Base-by-base conservation (phyloP, 352 stramenopile genomes). In the Phytopythium helicoides region DNA sequence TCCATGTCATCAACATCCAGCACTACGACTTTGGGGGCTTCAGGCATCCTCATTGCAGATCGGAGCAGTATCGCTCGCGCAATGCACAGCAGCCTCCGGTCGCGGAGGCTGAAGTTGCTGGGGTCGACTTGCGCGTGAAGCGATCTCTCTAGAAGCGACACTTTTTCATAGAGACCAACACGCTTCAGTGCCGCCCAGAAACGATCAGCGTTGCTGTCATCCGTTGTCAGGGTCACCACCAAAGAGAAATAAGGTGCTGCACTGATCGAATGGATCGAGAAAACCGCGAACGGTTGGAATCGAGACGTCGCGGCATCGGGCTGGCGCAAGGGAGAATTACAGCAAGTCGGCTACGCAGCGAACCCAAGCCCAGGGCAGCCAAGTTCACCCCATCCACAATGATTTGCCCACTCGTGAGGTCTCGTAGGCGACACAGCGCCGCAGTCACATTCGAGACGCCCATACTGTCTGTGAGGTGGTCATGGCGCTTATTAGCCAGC, bases 61-160 rank as follows among this genome's bases (percentile, higher is more conserved):
- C 98, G 81, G 6, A 75, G 77, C 7, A 99, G 66, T 52, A 99
- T 64, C 14, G 97, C 96, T 48, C 97, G 79, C 40, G 89, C 97
- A 54, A 99, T 79, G 61, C 95, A 98, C n/a, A 99, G 62, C 22
- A 99, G 75, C 67, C 99, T 96, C 0, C 96, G 75, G 70, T 99
- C 92, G 6, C 94, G 96, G 19, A 97, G 85, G 52, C 62, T 89
- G 38, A 97, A 97, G 71, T 98, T 99, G 33, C 68, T 79, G 46
- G 92, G 96, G 48, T 85, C 76, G 11, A 98, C 76, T 25, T 51
- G 54, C 37, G 72, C 71, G 46, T 79, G 68, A 18, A 96, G 81
- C 60, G 60, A 79, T 52, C 64, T 67, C 38, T 86, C 71, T 53
- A 84, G 62, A 1, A 60, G 55, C 19, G 64, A 66, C 33, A 97